phyloP scores from a whole-genome alignment of 2,329 filamentous ascomycete genomes.

The Hymenoscyphus fructigenus region DNA sequence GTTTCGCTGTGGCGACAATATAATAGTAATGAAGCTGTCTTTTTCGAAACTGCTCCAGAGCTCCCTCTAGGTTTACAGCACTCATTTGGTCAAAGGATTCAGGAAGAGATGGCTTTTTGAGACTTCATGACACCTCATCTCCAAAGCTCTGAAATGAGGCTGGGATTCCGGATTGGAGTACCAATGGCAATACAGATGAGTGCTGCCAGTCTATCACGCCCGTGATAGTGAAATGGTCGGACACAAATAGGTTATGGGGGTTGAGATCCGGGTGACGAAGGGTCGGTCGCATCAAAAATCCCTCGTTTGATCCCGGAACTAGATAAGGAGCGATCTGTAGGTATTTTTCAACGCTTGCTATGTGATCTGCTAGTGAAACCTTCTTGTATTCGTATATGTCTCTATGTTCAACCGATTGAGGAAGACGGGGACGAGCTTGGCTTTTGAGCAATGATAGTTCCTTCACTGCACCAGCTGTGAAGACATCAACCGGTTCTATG shows the following conservation, averaged over 20 bases:
- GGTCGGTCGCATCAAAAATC: slow-evolving; percentile 13
- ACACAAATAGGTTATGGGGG: slow-evolving; percentile 35
- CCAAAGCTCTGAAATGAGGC: slow-evolving; percentile 42
- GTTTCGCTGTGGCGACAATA: slow-evolving; percentile 29
- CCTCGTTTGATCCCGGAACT: not conserved
- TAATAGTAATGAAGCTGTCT: slow-evolving; percentile 37
- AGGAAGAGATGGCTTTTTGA: slow-evolving; percentile 29
- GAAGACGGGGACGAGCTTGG: slow-evolving; percentile 10
- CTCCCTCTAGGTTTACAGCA: slow-evolving; percentile 22
- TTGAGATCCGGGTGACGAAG: slow-evolving; percentile 21
- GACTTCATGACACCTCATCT: slow-evolving; percentile 28
- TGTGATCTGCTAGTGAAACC: slow-evolving; percentile 11
- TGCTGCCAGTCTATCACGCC: slow-evolving; percentile 46
- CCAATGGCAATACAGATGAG: slow-evolving; percentile 38
- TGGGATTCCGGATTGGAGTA: slow-evolving; percentile 41
- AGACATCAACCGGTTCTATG: slow-evolving; percentile 2
- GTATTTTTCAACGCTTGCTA: slow-evolving; percentile 15
- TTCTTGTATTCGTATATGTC: slow-evolving; percentile 5
- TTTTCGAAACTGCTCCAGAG: slow-evolving; percentile 31
- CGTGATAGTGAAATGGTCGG: slow-evolving; percentile 35
- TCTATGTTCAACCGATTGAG: slow-evolving; percentile 9
- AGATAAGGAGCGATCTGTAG: slow-evolving; percentile 9
- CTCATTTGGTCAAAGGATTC: slow-evolving; percentile 23
- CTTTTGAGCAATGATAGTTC: slow-evolving; percentile 14
- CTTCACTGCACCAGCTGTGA: slow-evolving; percentile 10